These are phyloP conservation scores for Colletotrichum lindemuthianum DNA, from an alignment of 2,329 filamentous ascomycete species.

Conservation along the genomic window DNA sequence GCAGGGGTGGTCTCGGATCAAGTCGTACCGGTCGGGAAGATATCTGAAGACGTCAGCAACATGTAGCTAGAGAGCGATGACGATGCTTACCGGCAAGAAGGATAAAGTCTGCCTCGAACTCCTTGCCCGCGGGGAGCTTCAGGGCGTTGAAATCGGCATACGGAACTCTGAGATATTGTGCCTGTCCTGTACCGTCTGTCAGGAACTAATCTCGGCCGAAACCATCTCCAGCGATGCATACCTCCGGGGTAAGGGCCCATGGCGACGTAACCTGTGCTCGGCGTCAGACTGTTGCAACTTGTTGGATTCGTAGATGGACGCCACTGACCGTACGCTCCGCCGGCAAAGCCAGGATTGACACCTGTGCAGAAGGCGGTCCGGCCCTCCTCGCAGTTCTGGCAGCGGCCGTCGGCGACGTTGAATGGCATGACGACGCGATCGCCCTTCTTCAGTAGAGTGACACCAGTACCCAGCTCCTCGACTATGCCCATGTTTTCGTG, in stretches of 20 bases:
- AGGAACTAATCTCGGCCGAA: slow-evolving; percentile 35
- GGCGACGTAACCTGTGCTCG: slow-evolving; percentile 60
- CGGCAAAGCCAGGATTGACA: slow-evolving; percentile 50
- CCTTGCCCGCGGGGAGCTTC: slow-evolving; percentile 67
- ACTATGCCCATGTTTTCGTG: slow-evolving; percentile 72
- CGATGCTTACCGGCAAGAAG: slow-evolving; percentile 56
- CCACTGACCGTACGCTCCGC: slow-evolving; percentile 45
- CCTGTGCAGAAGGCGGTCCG: slow-evolving; percentile 74
- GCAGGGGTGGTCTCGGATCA: not conserved
- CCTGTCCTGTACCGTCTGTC: slow-evolving; percentile 55
- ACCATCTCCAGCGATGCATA: slow-evolving; percentile 36
- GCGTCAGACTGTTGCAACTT: not conserved
- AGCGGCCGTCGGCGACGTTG: slow-evolving; percentile 72
- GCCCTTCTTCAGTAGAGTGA: slow-evolving; percentile 69
- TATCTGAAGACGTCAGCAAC: slow-evolving; percentile 43
- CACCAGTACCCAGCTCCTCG: slow-evolving; percentile 64
- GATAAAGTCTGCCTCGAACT: slow-evolving; percentile 70
- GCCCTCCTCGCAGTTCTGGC: slow-evolving; percentile 72
- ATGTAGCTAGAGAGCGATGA: not conserved
- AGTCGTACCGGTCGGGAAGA: slow-evolving; percentile 45
- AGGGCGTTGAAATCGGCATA: slow-evolving; percentile 75
- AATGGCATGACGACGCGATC: slow-evolving; percentile 74
- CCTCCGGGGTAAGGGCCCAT: slow-evolving; percentile 62
- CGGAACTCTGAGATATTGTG: slow-evolving; percentile 72
- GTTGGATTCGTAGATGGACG: not conserved